Conservation (phyloP, 2,329 filamentous ascomycete species). For the Cryphonectria japonica region DNA sequence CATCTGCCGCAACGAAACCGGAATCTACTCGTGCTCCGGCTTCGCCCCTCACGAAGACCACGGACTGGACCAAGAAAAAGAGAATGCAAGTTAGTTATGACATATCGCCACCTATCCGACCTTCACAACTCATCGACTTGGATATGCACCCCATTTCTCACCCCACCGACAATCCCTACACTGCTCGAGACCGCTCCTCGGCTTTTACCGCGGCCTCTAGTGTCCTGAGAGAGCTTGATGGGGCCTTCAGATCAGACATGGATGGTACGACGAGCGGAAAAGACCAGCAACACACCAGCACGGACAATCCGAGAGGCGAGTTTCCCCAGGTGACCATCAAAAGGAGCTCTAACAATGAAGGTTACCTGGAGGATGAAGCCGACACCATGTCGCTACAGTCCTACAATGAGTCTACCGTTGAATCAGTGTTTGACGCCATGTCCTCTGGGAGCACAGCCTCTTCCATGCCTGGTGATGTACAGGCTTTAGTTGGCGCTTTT, state of each 20-base stretch:
- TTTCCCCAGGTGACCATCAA: background rate
- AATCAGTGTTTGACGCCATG: background rate
- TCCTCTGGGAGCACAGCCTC: background rate
- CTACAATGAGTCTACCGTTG: background rate
- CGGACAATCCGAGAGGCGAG: background rate
- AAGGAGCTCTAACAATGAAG: no score
- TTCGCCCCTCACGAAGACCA: background rate
- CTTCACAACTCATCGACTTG: background rate
- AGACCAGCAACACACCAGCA: background rate
- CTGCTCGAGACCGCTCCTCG: background rate
- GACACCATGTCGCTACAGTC: background rate
- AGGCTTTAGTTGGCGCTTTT: background rate
- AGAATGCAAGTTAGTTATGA: background rate
- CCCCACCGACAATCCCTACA: background rate
- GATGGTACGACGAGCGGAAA: background rate
- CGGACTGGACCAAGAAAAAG: background rate
- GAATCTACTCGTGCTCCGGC: background rate
- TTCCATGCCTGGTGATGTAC: background rate
- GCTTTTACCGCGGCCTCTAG: background rate
- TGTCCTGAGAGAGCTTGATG: background rate
- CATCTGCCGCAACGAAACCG: background rate
- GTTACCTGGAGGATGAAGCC: background rate
- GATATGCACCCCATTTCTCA: background rate
- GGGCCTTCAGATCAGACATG: background rate
- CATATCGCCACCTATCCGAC: background rate